These are phyloP conservation scores for Mariannaea elegans DNA, from an alignment of 2,329 filamentous ascomycete species.

Conservation along the genomic window DNA sequence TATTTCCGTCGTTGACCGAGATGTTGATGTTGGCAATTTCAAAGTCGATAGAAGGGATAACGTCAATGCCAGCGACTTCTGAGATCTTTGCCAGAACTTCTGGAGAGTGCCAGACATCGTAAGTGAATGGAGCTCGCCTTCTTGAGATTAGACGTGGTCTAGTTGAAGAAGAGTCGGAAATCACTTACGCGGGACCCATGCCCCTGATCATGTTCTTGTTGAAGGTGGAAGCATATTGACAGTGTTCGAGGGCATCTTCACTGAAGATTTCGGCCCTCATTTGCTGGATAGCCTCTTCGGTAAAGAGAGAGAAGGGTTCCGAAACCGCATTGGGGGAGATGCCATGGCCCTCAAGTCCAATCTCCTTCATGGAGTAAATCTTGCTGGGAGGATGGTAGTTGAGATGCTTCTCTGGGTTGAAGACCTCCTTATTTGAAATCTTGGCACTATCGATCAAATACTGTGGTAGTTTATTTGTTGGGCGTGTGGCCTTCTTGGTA, in stretches of 20 bases:
- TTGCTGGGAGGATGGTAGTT: conserved; percentile 58
- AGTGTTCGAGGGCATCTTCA: conserved; percentile 64
- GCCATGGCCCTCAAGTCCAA: conserved; percentile 64
- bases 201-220: conserved; percentile 66
- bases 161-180: background rate
- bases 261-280: conserved; percentile 71
- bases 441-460: conserved; percentile 40
- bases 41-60: conserved; percentile 62
- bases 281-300: conserved; percentile 65
- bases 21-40: conserved; percentile 63
- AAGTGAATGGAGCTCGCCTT: conserved; percentile 67
- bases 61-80: conserved; percentile 62
- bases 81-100: conserved; percentile 58
- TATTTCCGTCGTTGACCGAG: conserved; percentile 60
- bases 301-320: conserved; percentile 71
- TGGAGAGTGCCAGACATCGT: conserved; percentile 57
- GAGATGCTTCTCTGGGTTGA: conserved; percentile 65
- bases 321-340: conserved; percentile 71
- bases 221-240: conserved; percentile 55
- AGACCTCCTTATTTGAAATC: conserved; percentile 40
- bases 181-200: conserved; percentile 55
- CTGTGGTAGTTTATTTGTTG: conserved; percentile 37
- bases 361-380: conserved; percentile 67
- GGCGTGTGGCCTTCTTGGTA: conserved; percentile 39
- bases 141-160: background rate